Base-by-base conservation (phyloP, 2,329 filamentous ascomycete genomes). In the Penicillium sp. region DNA sequence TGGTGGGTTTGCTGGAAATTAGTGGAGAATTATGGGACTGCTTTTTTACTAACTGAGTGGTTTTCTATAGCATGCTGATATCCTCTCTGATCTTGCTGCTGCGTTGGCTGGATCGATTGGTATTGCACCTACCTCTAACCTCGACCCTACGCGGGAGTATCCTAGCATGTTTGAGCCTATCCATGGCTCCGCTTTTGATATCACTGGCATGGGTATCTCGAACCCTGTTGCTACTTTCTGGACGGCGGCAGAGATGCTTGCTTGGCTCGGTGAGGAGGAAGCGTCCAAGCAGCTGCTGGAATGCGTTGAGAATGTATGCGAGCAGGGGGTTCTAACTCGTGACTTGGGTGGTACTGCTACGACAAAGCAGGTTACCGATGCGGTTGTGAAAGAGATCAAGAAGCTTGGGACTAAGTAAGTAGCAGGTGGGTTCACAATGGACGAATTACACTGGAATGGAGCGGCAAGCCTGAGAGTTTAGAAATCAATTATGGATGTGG, bases 101-200 rank as follows among this genome's bases (percentile, higher is more conserved):
- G 83, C 84, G 0, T 72, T 88, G 6, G 84, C 84, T 2, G 85
- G 85, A 0, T 84, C 80, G 2, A 88, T 88, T 52, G 84, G 86
- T 8, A 87, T 89, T 50, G 85, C 85, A 3, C 84, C 85, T 3
- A 87, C 84, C 0, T 81, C 77, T 41, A 87, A 87, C 57, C 72
- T 88, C 1, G 84, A 88, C 56, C 84, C 84, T 1, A 82, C 78
- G 2, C 72, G 80, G 13, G 62, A 77, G 55, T 78, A 81, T 52
- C 82, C 82, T 0, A 81, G 77, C 50, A 78, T 84, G 71, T 84
- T 83, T 52, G 81, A 84, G 68, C 80, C 82, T 11, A 80, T 83
- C 30, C 82, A 85, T 54, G 82, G 82, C 9, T 81, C 77, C 25
- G 82, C 81, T 0, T 82, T 81, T 3, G 83, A 86, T 54, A 85